Percentiles rank a stretch among this genome's conserved stretches.
phyloP scores from a whole-genome alignment of 2,329 filamentous ascomycete genomes.

The Ascochyta viciae-villosae region DNA sequence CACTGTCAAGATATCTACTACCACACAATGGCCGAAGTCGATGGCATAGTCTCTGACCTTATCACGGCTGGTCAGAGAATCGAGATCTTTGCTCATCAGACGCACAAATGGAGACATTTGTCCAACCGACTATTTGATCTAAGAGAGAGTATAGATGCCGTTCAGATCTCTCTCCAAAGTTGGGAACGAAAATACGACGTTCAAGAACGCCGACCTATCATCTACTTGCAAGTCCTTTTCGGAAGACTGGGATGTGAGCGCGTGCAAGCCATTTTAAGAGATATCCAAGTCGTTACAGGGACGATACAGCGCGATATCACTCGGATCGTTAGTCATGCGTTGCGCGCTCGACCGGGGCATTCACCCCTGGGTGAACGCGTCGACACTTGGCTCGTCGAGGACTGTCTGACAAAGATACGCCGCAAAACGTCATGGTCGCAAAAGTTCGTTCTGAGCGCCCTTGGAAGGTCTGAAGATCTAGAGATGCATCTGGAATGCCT shows the following conservation, averaged over 20 bases:
- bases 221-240: slow-evolving; percentile 34
- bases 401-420: slow-evolving; percentile 28
- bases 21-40: slow-evolving; percentile 21
- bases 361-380: slow-evolving; percentile 1
- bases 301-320: slow-evolving; percentile 25
- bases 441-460: slow-evolving; percentile 30
- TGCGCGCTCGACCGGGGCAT: slow-evolving; percentile 16
- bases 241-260: slow-evolving; percentile 29
- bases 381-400: slow-evolving; percentile 25
- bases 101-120: slow-evolving; percentile 25
- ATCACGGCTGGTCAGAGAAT: slow-evolving; percentile 26
- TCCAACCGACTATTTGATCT: slow-evolving; percentile 36
- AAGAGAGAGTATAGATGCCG: slow-evolving; percentile 26
- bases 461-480: slow-evolving; percentile 26
- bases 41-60: slow-evolving; percentile 25
- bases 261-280: slow-evolving; percentile 15
- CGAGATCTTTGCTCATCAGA: slow-evolving; percentile 27
- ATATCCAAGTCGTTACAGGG: slow-evolving; percentile 17
- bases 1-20: too few relatives aligned
- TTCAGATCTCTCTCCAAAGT: slow-evolving; percentile 27
- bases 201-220: slow-evolving; percentile 22
- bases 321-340: slow-evolving; percentile 26
- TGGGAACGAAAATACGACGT: slow-evolving; percentile 37
- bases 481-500: slow-evolving; percentile 27
- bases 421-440: slow-evolving; percentile 27